Base-by-base conservation (phyloP, 2,329 filamentous ascomycete genomes). In the Microdochium bolleyi region DNA sequence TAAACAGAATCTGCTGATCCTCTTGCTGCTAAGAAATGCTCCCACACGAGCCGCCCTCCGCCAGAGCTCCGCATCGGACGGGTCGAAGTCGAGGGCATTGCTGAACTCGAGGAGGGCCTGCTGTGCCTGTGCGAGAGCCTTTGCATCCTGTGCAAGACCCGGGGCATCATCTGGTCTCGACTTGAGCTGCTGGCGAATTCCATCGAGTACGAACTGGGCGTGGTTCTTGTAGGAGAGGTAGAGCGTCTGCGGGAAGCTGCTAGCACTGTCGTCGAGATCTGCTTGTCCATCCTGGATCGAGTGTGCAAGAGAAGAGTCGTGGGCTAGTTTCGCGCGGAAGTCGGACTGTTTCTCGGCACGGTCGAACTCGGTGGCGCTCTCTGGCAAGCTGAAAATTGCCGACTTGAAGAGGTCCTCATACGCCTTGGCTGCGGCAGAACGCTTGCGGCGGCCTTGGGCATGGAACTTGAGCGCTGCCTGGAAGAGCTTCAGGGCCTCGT, bases 191-290 rank as follows among this genome's bases (percentile, higher is more conserved):
- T 81, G 72, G 60, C 77, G 84, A 59, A 87, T 81, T 54, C 72
- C 74, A 65, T 99, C 92, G n/a, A 99, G 75, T 54, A 87, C 75
- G 64, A 95, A 96, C 64, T 97, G 89, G 44, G 91, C 94, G 70
- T 92, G 85, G 61, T 97, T 99, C 69, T 97, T 99, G 75, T 95
- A 90, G 1, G 92, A 88, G 8, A 99, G 79, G 63, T 96, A 96
- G 21, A 97, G 78, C 11, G 95, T 91, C 64, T 96, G 92, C 0
- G 89, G 86, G 10, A 97, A 74, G 49, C 87, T 92, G 64, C 87
- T 94, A 16, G 86, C 89, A 2, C 84, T 83, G 25, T 83, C 85
- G 58, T 95, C 90, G 49, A 82, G 81, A 50, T 84, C 82, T 54
- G 80, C 80, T 25, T 80, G 79, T 24, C 79, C 73, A 8, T 77